Conservation (phyloP, 768 basidiomycete genomes). For the Boletus rubroflammeus region DNA sequence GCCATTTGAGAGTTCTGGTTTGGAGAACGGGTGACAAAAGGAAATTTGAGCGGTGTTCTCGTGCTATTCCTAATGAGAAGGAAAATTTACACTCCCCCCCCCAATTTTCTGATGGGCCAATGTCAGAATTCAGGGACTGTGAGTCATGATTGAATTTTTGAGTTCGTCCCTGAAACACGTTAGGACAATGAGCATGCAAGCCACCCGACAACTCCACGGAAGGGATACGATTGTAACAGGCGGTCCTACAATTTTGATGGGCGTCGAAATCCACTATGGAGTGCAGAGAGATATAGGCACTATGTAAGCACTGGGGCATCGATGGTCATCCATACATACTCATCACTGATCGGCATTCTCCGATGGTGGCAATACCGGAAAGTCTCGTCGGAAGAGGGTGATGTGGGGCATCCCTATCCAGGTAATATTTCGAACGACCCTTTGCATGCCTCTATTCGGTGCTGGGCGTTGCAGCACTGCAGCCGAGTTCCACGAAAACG, state of each 20-base stretch:
- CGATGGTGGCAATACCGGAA: background rate
- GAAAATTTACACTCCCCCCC: background rate
- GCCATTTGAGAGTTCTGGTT: too few species aligned
- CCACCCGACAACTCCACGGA: background rate
- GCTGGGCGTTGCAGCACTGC: background rate
- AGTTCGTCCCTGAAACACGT: background rate
- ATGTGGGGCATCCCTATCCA: background rate
- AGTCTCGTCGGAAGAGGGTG: background rate
- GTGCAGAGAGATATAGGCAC: background rate
- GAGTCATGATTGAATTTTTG: background rate
- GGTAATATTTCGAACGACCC: background rate
- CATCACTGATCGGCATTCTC: background rate
- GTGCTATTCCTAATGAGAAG: background rate
- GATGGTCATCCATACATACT: background rate
- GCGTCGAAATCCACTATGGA: background rate
- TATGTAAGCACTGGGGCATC: background rate
- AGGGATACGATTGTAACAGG: too few species aligned
- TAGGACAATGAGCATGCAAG: background rate
- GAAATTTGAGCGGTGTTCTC: background rate
- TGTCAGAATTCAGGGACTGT: background rate
- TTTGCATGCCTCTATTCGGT: background rate
- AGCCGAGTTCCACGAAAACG: background rate
- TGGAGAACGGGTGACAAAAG: background rate
- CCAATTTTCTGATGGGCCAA: background rate
- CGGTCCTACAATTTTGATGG: background rate